These are phyloP conservation scores for Coemansia sp. DNA, from an alignment of 192 early-diverging fungal species.

Conservation along the genomic window DNA sequence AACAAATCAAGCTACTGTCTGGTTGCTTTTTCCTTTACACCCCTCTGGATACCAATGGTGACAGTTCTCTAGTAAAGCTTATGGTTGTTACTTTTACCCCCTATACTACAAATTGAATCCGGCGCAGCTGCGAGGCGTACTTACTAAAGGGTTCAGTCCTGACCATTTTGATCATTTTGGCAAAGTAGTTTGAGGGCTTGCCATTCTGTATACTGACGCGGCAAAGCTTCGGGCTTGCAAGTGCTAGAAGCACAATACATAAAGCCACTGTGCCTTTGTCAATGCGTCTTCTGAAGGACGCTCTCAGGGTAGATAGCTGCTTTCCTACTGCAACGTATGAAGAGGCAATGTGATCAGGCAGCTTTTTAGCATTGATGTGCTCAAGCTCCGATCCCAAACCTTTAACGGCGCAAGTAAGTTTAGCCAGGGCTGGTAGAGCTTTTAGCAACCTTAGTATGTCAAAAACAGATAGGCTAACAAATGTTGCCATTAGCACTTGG, in stretches of 20 bases:
- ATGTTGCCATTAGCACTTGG: neutral
- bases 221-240: neutral
- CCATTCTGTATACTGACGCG: neutral
- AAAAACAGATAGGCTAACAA: neutral
- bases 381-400: neutral
- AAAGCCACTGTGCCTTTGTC: neutral
- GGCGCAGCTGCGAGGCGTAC: neutral
- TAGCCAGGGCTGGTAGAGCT: neutral
- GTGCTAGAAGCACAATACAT: neutral
- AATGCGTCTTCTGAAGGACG: neutral
- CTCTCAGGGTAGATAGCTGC: neutral
- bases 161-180: neutral
- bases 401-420: neutral
- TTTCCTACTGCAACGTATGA: neutral
- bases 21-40: no score
- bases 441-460: neutral
- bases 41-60: neutral
- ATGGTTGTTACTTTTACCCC: neutral
- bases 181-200: neutral
- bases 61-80: no score
- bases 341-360: neutral
- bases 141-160: neutral
- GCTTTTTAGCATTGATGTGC: neutral
- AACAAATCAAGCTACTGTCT: no score
- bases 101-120: neutral